A percentile compares a stretch with the other conserved stretches of the same genome.
Evolutionary conservation across 2,329 filamentous ascomycete genomes (phyloP).

Genomic region (Colletotrichum tanaceti): DNA sequence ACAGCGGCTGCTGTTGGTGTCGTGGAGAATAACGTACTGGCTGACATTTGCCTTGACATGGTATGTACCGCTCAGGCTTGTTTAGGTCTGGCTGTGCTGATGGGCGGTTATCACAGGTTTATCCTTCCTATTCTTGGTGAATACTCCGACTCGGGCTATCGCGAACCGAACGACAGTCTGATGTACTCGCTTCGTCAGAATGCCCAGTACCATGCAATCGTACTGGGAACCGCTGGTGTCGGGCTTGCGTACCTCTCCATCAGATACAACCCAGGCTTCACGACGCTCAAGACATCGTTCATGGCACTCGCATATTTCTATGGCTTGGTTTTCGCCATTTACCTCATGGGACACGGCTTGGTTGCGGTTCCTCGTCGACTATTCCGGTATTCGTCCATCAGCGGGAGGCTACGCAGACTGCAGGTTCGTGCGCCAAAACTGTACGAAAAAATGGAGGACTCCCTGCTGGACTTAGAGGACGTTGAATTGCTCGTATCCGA

Average conservation of each 20-base stretch:
- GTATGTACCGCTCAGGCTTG: conserved; percentile 59
- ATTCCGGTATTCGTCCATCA: conserved; percentile 82
- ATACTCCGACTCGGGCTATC: conserved; percentile 93
- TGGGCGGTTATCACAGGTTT: conserved; percentile 64
- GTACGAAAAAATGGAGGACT: conserved; percentile 89
- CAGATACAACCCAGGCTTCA: conserved; percentile 77
- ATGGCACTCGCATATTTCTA: conserved; percentile 97
- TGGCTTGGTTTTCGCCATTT: conserved; percentile 91
- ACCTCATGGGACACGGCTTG: conserved; percentile 96
- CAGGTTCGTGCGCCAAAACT: conserved; percentile 83
- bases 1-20: conserved; percentile 80
- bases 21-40: conserved; percentile 98
- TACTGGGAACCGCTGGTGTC: conserved; percentile 75
- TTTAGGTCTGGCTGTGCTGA: conserved; percentile 20
- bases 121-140: conserved; percentile 94
- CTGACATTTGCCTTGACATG: conserved; percentile 95
- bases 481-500: conserved; percentile 84
- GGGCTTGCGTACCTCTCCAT: conserved; percentile 87
- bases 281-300: conserved; percentile 81
- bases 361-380: conserved; percentile 89
- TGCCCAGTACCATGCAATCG: conserved; percentile 86
- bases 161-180: conserved; percentile 83
- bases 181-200: conserved; percentile 89
- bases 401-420: conserved; percentile 77
- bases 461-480: conserved; percentile 81